These are phyloP conservation scores for Paramecium tetraurelia DNA, from an alignment of 73 alveolate genomes.

Conservation along the genomic window DNA sequence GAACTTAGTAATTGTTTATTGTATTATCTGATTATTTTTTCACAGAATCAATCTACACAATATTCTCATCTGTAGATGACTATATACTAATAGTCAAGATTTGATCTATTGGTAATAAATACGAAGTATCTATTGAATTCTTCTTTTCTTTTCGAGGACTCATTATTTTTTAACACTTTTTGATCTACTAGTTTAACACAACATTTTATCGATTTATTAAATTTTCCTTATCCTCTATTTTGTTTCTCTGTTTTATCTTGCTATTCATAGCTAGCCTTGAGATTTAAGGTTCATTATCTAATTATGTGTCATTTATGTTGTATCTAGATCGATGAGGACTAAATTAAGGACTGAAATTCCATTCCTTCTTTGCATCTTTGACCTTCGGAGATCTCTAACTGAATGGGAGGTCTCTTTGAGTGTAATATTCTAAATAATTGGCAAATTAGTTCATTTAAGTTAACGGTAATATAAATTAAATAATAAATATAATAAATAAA, in stretches of 20 bases:
- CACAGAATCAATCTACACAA: neutral
- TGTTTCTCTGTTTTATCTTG: neutral
- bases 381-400: neutral
- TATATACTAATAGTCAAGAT: neutral
- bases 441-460: conserved; percentile 38
- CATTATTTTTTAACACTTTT: neutral
- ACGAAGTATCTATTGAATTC: neutral
- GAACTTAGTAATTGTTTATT: neutral
- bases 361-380: neutral
- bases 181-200: neutral
- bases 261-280: neutral
- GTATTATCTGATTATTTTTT: neutral
- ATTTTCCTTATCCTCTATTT: neutral
- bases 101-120: neutral
- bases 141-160: neutral
- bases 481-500: neutral
- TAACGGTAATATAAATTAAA: conserved; percentile 44
- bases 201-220: neutral
- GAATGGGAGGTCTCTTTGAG: conserved; percentile 12
- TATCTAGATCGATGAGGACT: neutral
- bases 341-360: neutral
- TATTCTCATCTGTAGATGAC: neutral
- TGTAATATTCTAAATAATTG: conserved; percentile 6
- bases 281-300: neutral
- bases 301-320: neutral